Base-by-base conservation (phyloP, 2,329 filamentous ascomycete genomes). In the Fusarium sp. region DNA sequence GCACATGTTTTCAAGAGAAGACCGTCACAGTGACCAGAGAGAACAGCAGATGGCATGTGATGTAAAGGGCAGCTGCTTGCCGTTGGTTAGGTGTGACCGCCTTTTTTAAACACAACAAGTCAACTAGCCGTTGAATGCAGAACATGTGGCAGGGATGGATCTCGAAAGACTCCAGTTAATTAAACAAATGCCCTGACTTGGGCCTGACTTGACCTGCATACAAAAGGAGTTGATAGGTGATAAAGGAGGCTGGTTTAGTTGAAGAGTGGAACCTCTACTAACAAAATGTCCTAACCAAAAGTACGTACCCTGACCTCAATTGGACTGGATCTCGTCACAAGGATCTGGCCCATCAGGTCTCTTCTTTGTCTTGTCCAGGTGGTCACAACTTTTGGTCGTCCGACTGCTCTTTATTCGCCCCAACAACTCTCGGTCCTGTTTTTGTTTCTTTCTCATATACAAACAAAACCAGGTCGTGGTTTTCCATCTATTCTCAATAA, bases 341-440 rank as follows among this genome's bases (percentile, higher is more conserved):
- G 69, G 69, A 72, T 72, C 69, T 63, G 53, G 58, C 56, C 61
- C 64, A 47, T 43, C 59, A 51, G 58, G 51, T 58, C 59, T 71
- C 45, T 25, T 56, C 38, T 57, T 70, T 62, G 43, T 63, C 58
- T 66, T 71, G 70, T 72, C 70, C 70, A 72, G 70, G 70, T 72
- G 70, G 70, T 72, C 70, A 73, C 70, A 72, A 73, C 70, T 72
- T 72, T 72, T 72, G 54, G 68, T 71, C 68, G 68, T 58, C 45
- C 68, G 68, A 71, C 68, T 64, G 51, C 52, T 38, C 50, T 64
- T 68, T 52, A 53, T 66, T 71, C 65, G 68, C 68, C 68, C 69
- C 69, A 72, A 68, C 65, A 71, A 66, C 46, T 56, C 49, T 70
- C 47, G 56, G 50, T 69, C 63, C 27, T 45, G 27, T 59, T 46